phyloP scores from a whole-genome alignment of 2,329 filamentous ascomycete genomes.

The Penicillium psychrosexuale region DNA sequence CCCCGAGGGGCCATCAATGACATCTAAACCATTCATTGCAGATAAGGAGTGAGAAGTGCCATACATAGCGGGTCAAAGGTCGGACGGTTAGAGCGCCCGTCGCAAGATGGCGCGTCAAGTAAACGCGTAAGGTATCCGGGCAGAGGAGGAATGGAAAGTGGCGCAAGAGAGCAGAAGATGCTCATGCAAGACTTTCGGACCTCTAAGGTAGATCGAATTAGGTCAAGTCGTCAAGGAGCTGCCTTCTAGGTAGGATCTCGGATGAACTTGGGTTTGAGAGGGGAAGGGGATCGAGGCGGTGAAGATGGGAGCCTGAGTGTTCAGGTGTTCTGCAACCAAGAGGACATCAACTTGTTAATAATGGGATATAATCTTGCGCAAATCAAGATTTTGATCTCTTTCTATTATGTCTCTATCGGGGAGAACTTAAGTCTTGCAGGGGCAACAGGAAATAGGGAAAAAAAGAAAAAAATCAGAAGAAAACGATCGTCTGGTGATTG shows the following conservation, averaged over 20 bases:
- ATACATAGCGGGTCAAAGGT: constrained; percentile 43
- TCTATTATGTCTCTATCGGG: not conserved
- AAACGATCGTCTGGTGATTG: constrained; percentile 20
- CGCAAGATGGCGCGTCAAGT: constrained; percentile 34
- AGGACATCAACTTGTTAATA: not conserved
- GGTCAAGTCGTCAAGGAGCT: constrained; percentile 12
- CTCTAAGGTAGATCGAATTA: constrained; percentile 26
- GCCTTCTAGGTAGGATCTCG: constrained; percentile 17
- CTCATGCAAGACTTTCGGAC: constrained; percentile 26
- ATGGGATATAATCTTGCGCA: not conserved
- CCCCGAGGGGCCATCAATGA: constrained; percentile 67
- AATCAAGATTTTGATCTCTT: not conserved
- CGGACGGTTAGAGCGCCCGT: constrained; percentile 27
- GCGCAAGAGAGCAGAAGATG: constrained; percentile 20
- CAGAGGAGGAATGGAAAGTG: constrained; percentile 20
- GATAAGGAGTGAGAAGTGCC: constrained; percentile 49
- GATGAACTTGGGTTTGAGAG: constrained; percentile 26
- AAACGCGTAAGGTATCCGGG: constrained; percentile 25
- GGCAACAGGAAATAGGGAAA: not conserved
- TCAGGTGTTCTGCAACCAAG: constrained; percentile 2
- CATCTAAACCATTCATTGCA: constrained; percentile 64
- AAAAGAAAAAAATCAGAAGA: not conserved
- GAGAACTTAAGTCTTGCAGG: not conserved
- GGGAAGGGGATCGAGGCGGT: constrained; percentile 26
- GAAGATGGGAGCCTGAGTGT: constrained; percentile 7